Evolutionary conservation across 139 green algal species (phyloP).

Genomic region (Tetraselmis chui): DNA sequence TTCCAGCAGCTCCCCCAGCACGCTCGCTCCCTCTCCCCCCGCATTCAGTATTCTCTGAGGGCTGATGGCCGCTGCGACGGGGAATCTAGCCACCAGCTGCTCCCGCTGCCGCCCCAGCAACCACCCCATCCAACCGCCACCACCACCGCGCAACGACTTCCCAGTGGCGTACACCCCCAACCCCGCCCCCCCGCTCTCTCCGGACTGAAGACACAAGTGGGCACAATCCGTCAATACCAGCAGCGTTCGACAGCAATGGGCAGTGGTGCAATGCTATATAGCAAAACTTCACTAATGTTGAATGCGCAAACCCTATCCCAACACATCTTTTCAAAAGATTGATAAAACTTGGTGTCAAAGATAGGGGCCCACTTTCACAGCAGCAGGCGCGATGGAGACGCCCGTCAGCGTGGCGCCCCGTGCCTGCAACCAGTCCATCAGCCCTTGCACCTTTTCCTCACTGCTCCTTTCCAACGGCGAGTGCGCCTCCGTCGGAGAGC

Average conservation of each 20-base stretch:
- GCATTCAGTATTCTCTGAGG: not conserved
- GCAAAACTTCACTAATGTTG: too few relatives aligned
- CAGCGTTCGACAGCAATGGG: too few relatives aligned
- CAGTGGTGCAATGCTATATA: too few relatives aligned
- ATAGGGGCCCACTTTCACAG: too few relatives aligned
- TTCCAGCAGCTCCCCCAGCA: conserved; percentile 26
- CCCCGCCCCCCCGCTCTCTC: too few relatives aligned
- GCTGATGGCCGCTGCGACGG: not conserved
- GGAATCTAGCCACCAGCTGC: not conserved
- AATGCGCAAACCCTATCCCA: too few relatives aligned
- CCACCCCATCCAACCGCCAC: not conserved
- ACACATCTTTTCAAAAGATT: too few relatives aligned
- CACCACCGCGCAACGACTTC: not conserved
- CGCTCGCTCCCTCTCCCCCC: not conserved
- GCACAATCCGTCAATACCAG: too few relatives aligned
- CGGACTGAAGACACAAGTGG: too few relatives aligned
- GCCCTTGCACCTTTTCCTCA: not conserved
- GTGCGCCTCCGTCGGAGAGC: not conserved
- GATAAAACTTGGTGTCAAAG: too few relatives aligned
- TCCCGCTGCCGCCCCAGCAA: not conserved
- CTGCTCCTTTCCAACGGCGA: not conserved
- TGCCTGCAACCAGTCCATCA: not conserved
- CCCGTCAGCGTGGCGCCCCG: not conserved
- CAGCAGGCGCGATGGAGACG: not conserved
- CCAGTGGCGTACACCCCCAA: not conserved